Conservation (phyloP, 2,329 filamentous ascomycete genomes). For the Pseudogymnoascus sp. region DNA sequence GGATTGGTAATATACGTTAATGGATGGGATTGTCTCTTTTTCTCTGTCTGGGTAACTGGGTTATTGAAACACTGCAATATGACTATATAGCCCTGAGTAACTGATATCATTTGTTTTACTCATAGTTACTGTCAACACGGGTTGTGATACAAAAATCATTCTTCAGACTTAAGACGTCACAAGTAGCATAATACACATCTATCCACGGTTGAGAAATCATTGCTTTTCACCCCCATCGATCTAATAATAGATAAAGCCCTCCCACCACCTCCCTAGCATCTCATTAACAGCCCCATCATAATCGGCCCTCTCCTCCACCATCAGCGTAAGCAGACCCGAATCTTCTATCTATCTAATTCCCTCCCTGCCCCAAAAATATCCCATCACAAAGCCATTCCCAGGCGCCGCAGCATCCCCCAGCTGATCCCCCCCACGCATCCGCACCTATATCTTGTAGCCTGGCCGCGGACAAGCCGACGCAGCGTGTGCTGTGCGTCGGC, state of each 20-base stretch:
- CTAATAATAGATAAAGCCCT: background rate
- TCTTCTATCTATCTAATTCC: background rate
- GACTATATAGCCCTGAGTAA: background rate
- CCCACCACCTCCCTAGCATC: background rate
- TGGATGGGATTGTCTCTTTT: background rate
- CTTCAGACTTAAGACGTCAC: background rate
- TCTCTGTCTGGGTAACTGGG: background rate
- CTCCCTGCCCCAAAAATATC: background rate
- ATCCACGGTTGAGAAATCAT: background rate
- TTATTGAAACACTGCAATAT: background rate
- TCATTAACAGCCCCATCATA: background rate
- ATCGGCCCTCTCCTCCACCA: background rate
- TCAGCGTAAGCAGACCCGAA: background rate
- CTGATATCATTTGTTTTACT: background rate
- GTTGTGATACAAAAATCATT: background rate
- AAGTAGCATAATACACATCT: background rate
- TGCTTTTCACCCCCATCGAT: background rate
- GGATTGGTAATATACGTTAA: background rate
- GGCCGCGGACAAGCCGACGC: background rate
- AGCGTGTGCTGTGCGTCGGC: background rate
- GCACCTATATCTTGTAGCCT: background rate
- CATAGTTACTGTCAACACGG: background rate
- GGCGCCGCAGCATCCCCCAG: slow-evolving; percentile 1
- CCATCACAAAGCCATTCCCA: background rate
- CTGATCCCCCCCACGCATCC: background rate